A percentile compares a stretch with the other conserved stretches of the same genome.
These are phyloP conservation scores for Lasiosphaeria ovina DNA, from an alignment of 495 filamentous ascomycete species.

Conservation along the genomic window DNA sequence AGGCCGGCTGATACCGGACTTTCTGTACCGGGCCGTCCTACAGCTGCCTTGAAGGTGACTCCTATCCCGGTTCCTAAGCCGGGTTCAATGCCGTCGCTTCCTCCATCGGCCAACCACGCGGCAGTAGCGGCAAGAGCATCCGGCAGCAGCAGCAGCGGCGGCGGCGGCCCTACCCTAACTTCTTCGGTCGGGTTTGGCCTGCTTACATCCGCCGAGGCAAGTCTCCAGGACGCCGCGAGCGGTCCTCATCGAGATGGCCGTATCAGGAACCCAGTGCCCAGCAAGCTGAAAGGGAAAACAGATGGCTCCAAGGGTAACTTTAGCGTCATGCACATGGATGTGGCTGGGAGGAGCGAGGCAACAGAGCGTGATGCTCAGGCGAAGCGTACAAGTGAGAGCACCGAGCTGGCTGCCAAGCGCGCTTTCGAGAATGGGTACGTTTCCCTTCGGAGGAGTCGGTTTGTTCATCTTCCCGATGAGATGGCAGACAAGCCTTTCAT, in stretches of 20 bases:
- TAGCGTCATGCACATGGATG: conserved; percentile 57
- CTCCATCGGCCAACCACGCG: conserved; percentile 12
- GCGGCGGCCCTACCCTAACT: conserved; percentile 1
- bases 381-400: conserved; percentile 57
- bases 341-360: conserved; percentile 40
- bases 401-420: conserved; percentile 49
- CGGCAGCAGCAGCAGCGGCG: not conserved
- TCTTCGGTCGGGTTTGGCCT: conserved; percentile 16
- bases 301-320: conserved; percentile 58
- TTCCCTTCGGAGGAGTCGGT: conserved; percentile 46
- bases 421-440: conserved; percentile 52
- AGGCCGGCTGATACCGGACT: conserved; percentile 10
- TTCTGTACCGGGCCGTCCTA: conserved; percentile 10
- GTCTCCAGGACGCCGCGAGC: conserved; percentile 23
- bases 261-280: conserved; percentile 56
- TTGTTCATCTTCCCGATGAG: conserved; percentile 33
- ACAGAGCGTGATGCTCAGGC: conserved; percentile 50
- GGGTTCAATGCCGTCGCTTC: conserved; percentile 21
- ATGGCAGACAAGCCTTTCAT: conserved; percentile 25
- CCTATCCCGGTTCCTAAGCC: conserved; percentile 26
- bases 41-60: conserved; percentile 17
- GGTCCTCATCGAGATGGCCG: conserved; percentile 46
- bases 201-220: conserved; percentile 18
- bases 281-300: conserved; percentile 57
- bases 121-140: conserved; percentile 12